phyloP scores from a whole-genome alignment of 2,329 filamentous ascomycete species.

The Cladophialophora yegresii region DNA sequence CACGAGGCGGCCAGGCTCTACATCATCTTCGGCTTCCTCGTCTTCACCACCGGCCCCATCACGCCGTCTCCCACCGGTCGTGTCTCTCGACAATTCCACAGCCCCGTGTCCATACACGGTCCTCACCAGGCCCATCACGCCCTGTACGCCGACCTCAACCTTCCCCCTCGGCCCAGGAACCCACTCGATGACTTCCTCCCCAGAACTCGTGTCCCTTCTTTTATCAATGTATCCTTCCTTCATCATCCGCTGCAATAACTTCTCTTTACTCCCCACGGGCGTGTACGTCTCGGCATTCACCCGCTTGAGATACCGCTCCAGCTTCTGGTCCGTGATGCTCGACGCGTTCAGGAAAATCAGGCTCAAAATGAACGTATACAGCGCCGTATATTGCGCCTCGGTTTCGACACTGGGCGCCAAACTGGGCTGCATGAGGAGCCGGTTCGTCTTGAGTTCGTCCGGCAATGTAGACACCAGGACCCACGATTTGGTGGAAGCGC shows the following conservation, averaged over 20 bases:
- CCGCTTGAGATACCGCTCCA: conserved; percentile 72
- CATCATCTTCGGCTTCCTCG: conserved; percentile 49
- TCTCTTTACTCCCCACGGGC: conserved; percentile 73
- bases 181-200: conserved; percentile 78
- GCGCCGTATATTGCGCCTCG: conserved; percentile 76
- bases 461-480: conserved; percentile 76
- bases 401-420: conserved; percentile 64
- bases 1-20: conserved; percentile 46
- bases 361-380: conserved; percentile 78
- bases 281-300: conserved; percentile 75
- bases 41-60: conserved; percentile 32
- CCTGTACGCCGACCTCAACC: conserved; percentile 77
- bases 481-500: conserved; percentile 63
- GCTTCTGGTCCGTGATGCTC: conserved; percentile 75
- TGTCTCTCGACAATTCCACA: conserved; percentile 16
- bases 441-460: conserved; percentile 60
- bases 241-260: conserved; percentile 71
- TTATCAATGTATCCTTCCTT: conserved; percentile 82
- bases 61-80: conserved; percentile 13
- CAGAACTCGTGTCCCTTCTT: conserved; percentile 66
- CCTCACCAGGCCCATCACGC: conserved; percentile 69
- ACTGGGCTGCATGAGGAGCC: conserved; percentile 68
- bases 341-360: conserved; percentile 71
- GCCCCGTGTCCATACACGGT: conserved; percentile 54
- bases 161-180: conserved; percentile 81